Conservation (phyloP, 1,139 yeast genomes). For the Kurtzmaniella quercitrusa region DNA sequence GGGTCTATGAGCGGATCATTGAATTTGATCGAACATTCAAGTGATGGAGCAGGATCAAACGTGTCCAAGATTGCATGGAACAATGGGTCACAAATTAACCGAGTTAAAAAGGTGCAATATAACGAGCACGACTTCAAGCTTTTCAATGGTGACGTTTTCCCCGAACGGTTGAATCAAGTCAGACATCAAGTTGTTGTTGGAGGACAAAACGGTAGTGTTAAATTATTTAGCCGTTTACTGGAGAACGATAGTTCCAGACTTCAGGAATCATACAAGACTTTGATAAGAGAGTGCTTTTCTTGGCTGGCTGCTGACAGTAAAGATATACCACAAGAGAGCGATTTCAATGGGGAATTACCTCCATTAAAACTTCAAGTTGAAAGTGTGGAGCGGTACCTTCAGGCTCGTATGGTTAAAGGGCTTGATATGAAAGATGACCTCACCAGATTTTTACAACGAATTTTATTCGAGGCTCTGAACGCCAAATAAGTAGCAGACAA, state of each 20-base stretch:
- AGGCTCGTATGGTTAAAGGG: not conserved
- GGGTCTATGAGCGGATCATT: not conserved
- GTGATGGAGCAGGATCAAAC: too few species aligned
- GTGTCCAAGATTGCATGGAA: too few species aligned
- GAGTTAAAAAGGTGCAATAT: not conserved
- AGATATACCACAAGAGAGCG: too few species aligned
- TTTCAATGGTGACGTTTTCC: not conserved
- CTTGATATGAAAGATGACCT: not conserved
- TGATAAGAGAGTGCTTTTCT: too few species aligned
- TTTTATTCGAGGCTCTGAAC: not conserved
- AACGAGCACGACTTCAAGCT: not conserved
- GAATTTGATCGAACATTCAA: not conserved
- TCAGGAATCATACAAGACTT: not conserved
- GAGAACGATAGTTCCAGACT: not conserved
- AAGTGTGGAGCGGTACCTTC: not conserved
- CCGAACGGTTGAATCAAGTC: not conserved
- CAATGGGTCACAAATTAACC: not conserved
- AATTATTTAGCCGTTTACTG: not conserved
- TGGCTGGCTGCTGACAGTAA: too few species aligned
- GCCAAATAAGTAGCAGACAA: not conserved
- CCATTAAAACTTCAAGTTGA: not conserved
- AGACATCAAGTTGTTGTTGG: not conserved
- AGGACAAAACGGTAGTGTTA: not conserved
- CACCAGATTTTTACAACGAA: not conserved
- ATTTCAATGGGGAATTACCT: too few species aligned